Base-by-base conservation (phyloP, 2,329 filamentous ascomycete genomes). In the Chrysoporthe austroafricana region DNA sequence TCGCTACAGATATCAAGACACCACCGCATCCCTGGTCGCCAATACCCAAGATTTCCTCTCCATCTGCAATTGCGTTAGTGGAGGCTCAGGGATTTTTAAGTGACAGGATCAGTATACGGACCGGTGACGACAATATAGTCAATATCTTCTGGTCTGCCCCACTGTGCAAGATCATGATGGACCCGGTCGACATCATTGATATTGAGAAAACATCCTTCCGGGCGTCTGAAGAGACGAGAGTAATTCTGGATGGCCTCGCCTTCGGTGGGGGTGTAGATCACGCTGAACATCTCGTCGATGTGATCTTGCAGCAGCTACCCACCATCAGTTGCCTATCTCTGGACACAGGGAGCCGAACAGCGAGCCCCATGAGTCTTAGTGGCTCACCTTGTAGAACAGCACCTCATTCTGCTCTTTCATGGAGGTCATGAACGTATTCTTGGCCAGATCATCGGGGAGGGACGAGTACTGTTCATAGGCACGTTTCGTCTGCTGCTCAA, bases 241-340 rank as follows among this genome's bases (percentile, higher is more conserved):
- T 92, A 97, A 71, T 94, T 91, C 72, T 92, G 88, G 62, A 97
- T 97, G 0, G 94, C 94, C 52, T 96, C 92, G 9, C 92, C 93
- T 79, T 97, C 93, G 0, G 94, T 97, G 0, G 94, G 94, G 0
- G 94, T 97, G 75, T 97, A 97, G 39, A 97, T 92, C n/a, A 97
- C 82, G 52, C 90, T 88, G 74, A 96, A 94, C 91, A 97, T 96
- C 75, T 97, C 93, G 71, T 91, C 89, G 26, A 97, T 79, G 73
- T 97, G 90, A 4, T 91, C 88, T 75, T 92, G 85, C 8, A 96
- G 83, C 11, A 96, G 84, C 86, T 93, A 4, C 39, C 13, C 44
- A 39, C 72, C 36, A 70, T 66, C 21, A 4, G 13, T 6, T 1
- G 32, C 3, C 2, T 4, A 1, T 6, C 2, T 7, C 8, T 1